Evolutionary conservation across 768 basidiomycete genomes (phyloP).

Genomic region (Hydnum rufescens): DNA sequence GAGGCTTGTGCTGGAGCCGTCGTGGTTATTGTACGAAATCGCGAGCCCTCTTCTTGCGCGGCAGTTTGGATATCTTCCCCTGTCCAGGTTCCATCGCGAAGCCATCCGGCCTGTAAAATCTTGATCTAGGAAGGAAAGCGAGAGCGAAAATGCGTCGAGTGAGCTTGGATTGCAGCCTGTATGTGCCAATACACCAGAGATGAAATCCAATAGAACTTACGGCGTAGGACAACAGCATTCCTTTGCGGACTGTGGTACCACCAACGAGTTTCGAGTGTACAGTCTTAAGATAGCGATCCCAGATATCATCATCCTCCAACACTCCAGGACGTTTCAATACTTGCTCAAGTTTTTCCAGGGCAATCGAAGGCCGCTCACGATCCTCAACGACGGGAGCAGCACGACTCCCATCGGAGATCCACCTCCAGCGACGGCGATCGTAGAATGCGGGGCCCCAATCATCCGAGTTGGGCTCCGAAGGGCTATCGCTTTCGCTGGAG

Average conservation of each 20-base stretch:
- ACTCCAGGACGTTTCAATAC: slow-evolving; percentile 9
- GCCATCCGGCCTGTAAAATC: slow-evolving; percentile 13
- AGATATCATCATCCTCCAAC: slow-evolving; percentile 11
- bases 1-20: too few species aligned
- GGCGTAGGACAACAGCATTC: slow-evolving; percentile 11
- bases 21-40: too few species aligned
- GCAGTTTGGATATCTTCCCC: too few species aligned
- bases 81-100: slow-evolving; percentile 14
- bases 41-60: too few species aligned
- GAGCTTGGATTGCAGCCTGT: background rate
- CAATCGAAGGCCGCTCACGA: background rate
- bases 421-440: too few species aligned
- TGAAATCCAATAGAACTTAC: slow-evolving; percentile 11
- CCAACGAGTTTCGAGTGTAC: slow-evolving; percentile 11
- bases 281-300: slow-evolving; percentile 10
- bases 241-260: slow-evolving; percentile 10
- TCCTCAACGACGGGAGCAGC: too few species aligned
- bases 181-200: background rate
- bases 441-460: too few species aligned
- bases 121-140: slow-evolving; percentile 9
- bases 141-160: background rate
- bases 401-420: too few species aligned
- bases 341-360: slow-evolving; percentile 8
- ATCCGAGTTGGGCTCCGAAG: too few species aligned
- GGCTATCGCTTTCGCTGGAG: too few species aligned